Base-by-base conservation (phyloP, 2,329 filamentous ascomycete genomes). In the Myriosclerotinia duriaeana region DNA sequence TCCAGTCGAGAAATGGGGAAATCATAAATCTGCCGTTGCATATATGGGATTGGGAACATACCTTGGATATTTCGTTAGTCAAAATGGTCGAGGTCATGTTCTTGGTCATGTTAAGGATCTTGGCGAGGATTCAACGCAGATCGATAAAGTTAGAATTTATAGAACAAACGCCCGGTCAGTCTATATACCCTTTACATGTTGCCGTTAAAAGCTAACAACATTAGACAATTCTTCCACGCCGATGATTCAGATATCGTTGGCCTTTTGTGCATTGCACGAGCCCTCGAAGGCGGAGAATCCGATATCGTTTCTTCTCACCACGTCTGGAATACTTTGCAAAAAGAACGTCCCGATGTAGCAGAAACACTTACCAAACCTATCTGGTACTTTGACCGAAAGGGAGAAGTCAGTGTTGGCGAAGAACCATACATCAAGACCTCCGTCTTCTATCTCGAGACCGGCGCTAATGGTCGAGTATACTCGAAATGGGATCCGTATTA, bases 341-440 rank as follows among this genome's bases (percentile, higher is more conserved):
- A 78, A 50, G 87, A 94, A 75, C 83, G 91, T 34, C 91, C 92
- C 0, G 92, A 94, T 73, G 89, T 96, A 1, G 89, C 91, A 0
- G 86, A 90, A 76, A 83, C 88, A 7, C 81, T 96, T 64, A 89
- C 90, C 1, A 80, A 88, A 76, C 92, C 92, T 0, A 86, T 92
- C 70, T 96, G 92, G 92, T 95, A 96, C 80, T 94, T 96, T 77
- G 92, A 96, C 78, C 89, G 92, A 65, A 96, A 96, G 80, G 92
- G 92, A 14, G 92, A 96, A 80, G 87, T 85, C 1, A 90, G 87
- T 30, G 79, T 82, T 17, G 92, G 91, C 15, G 84, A 96, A 78
- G 86, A 93, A 65, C 87, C 88, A 66, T 96, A 87, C 79, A 90
- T 92, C 72, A 82, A 84, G 53, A 87, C 89, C 42, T 83, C 85